Percentiles rank a stretch among this genome's conserved stretches.
Conservation (phyloP, 345 rosid species). For the Mercurialis annua region DNA sequence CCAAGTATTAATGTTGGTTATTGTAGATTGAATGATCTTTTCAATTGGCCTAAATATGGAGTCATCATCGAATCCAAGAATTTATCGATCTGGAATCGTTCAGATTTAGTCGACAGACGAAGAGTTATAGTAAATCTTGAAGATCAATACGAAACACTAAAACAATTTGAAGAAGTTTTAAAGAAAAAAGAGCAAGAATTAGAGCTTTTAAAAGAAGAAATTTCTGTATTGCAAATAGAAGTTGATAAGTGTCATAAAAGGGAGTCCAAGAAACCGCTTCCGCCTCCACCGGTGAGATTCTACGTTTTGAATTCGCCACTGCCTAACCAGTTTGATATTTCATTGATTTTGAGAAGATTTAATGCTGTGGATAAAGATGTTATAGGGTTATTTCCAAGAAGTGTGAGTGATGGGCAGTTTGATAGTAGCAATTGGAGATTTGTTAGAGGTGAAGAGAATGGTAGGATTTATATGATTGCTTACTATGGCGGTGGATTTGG, state of each 20-base stretch:
- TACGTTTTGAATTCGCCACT: not conserved
- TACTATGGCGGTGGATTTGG: not conserved
- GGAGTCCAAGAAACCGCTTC: not conserved
- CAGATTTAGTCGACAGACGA: not conserved
- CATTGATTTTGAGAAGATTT: not conserved
- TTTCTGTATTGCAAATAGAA: not conserved
- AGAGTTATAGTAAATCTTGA: not conserved
- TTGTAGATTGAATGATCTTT: slow-evolving; percentile 1
- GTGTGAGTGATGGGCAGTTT: not conserved
- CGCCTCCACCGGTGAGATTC: not conserved
- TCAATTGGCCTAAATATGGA: not conserved
- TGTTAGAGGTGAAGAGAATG: not conserved
- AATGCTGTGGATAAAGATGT: not conserved
- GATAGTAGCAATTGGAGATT: not conserved
- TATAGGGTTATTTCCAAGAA: not conserved
- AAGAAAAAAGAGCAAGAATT: too few relatives aligned
- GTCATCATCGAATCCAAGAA: not conserved
- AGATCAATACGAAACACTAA: not conserved
- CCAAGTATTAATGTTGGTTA: not conserved
- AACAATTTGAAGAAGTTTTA: not conserved
- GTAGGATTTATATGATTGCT: not conserved
- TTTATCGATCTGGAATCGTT: not conserved
- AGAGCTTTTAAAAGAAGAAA: not conserved
- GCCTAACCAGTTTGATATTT: not conserved
- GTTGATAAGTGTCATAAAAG: not conserved